phyloP scores from a whole-genome alignment of 495 filamentous ascomycete genomes.

The Penicillium maclennaniae region DNA sequence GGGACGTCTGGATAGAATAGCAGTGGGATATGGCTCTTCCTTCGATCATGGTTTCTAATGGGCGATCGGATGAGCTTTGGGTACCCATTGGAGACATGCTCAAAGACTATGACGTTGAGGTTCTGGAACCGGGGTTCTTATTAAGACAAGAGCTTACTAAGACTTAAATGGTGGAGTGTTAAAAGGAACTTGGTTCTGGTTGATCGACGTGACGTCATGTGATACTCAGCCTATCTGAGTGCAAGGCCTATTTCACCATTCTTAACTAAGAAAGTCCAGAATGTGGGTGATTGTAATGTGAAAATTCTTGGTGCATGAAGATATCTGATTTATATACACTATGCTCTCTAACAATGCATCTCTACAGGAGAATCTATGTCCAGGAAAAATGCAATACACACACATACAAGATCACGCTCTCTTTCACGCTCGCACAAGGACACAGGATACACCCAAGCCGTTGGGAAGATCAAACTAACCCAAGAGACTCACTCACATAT shows the following conservation, averaged over 20 bases:
- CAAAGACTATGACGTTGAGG: neutral
- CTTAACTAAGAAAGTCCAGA: neutral
- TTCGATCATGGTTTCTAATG: conserved; percentile 3
- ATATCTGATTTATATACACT: neutral
- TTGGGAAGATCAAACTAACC: neutral
- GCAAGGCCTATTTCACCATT: too few species aligned
- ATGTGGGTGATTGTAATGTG: too few species aligned
- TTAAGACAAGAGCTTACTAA: neutral
- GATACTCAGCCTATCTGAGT: neutral
- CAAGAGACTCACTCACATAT: conserved; percentile 46
- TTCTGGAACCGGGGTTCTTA: neutral
- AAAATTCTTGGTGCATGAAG: neutral
- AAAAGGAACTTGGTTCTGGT: conserved; percentile 2
- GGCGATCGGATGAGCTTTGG: neutral
- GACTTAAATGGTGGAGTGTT: neutral
- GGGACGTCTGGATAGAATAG: neutral
- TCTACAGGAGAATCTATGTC: neutral
- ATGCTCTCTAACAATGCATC: neutral
- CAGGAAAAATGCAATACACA: neutral
- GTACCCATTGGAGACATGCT: neutral
- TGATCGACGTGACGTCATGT: conserved; percentile 10
- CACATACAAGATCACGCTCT: neutral
- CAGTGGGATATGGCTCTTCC: neutral
- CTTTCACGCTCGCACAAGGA: too few species aligned
- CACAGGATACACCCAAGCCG: neutral